Evolutionary conservation across 1,284 basidiomycete species (phyloP), one percentile per base, ranked within the genome.

Genomic region (Boletus sp.): DNA sequence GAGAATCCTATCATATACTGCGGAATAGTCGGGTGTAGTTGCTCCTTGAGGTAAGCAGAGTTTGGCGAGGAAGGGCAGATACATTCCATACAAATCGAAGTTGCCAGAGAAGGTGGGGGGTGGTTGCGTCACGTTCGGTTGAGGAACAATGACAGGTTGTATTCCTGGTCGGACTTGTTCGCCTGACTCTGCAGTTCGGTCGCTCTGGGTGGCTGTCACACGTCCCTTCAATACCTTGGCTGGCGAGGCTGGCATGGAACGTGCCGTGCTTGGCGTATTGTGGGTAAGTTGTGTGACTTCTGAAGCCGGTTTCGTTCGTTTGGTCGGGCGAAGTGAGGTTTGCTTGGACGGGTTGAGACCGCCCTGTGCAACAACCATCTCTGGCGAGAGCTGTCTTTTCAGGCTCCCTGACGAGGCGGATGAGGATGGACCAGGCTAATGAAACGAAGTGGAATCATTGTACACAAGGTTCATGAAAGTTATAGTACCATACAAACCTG

Each of bases 11-110:
- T 69, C 53, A 41, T 71, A 65, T 10, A 73, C 56, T 1, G 58
- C 61, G n/a, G 63, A 58, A 19, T 64, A 64, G 34, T 64, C 46
- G 5, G 66, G 67, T 7, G 49, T 36, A 14, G 54, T 56, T 6
- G 53, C 56, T n/a, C 60, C 65, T 2, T 39, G 29, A 1, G 69
- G 64, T n/a, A 63, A 46, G 55, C 63, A 71, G 32, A 62, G 58
- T 22, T 60, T 61, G 50, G 49, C 47, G 27, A 72, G 64, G 49
- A 66, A 67, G 2, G 68, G 61, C 10, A 73, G 55, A 34, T 61
- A 57, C 64, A 68, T 73, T 27, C 57, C 58, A 45, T 73, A 72
- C 19, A 72, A 41, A 58, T 72, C 72, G 41, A 73, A 72, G 43
- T 68, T 72, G 4, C 72, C 71, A 8, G 59, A 58, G 16, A 61